Conservation (phyloP, 2,329 filamentous ascomycete species). For the Ramularia endophylla region DNA sequence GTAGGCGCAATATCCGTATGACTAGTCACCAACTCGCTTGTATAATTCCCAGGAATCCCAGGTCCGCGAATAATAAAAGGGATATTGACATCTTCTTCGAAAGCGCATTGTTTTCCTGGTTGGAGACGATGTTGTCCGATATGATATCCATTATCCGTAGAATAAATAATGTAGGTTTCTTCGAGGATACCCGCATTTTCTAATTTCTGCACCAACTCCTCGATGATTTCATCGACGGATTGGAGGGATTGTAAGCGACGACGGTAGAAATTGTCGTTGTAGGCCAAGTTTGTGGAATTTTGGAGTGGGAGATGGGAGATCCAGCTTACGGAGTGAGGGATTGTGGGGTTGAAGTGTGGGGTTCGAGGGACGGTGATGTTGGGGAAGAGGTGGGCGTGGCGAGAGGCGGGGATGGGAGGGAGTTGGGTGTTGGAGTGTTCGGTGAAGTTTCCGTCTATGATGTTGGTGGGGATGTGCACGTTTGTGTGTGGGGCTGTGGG, state of each 20-base stretch:
- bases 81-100: slow-evolving; percentile 37
- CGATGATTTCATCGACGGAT: slow-evolving; percentile 51
- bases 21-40: slow-evolving; percentile 31
- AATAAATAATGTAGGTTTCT: slow-evolving; percentile 41
- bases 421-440: slow-evolving; percentile 27
- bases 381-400: slow-evolving; percentile 58
- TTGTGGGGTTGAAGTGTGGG: slow-evolving; percentile 57
- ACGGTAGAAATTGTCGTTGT: slow-evolving; percentile 50
- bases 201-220: slow-evolving; percentile 39
- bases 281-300: slow-evolving; percentile 44
- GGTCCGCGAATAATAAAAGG: slow-evolving; percentile 37
- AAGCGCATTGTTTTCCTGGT: slow-evolving; percentile 35
- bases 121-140: slow-evolving; percentile 36
- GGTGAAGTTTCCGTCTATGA: slow-evolving; percentile 29
- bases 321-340: slow-evolving; percentile 44
- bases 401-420: slow-evolving; percentile 52
- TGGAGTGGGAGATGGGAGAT: slow-evolving; percentile 39
- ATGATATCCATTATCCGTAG: slow-evolving; percentile 37
- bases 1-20: slow-evolving; percentile 39
- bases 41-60: slow-evolving; percentile 25
- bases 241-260: slow-evolving; percentile 46
- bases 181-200: slow-evolving; percentile 40
- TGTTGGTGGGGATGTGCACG: slow-evolving; percentile 30
- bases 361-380: slow-evolving; percentile 56
- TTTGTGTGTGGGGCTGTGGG: slow-evolving; percentile 63